Conservation (phyloP, 208 protist genomes). For the Leishmania mexicana region DNA sequence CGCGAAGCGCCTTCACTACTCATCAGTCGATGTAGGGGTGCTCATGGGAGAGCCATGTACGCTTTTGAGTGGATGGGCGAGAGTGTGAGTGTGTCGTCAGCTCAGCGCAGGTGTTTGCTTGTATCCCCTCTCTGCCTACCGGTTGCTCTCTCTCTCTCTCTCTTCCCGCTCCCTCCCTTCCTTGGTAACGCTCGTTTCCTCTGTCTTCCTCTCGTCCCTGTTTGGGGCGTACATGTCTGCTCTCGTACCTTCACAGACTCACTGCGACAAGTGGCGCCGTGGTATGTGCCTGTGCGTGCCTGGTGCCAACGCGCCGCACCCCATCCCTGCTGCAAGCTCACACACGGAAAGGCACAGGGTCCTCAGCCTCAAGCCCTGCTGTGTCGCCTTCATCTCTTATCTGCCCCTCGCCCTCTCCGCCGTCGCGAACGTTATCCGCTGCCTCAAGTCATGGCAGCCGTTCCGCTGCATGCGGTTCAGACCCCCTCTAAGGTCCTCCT, state of each 20-base stretch:
- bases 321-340: neutral
- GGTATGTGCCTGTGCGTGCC: neutral
- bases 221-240: neutral
- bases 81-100: neutral
- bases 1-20: neutral
- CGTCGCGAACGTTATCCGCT: neutral
- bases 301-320: neutral
- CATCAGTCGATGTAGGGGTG: neutral
- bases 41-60: neutral
- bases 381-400: neutral
- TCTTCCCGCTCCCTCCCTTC: neutral
- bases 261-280: neutral
- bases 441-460: neutral
- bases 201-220: neutral
- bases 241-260: neutral
- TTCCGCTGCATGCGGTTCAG: constrained; percentile 21
- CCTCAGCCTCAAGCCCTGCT: constrained; percentile 1
- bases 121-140: neutral
- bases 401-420: neutral
- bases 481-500: constrained; percentile 25
- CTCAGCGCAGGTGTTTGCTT: neutral
- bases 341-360: neutral
- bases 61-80: neutral
- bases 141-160: neutral
- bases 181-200: neutral